Base-by-base conservation (phyloP, 2,329 filamentous ascomycete genomes). In the Cordyceps pruinosa region DNA sequence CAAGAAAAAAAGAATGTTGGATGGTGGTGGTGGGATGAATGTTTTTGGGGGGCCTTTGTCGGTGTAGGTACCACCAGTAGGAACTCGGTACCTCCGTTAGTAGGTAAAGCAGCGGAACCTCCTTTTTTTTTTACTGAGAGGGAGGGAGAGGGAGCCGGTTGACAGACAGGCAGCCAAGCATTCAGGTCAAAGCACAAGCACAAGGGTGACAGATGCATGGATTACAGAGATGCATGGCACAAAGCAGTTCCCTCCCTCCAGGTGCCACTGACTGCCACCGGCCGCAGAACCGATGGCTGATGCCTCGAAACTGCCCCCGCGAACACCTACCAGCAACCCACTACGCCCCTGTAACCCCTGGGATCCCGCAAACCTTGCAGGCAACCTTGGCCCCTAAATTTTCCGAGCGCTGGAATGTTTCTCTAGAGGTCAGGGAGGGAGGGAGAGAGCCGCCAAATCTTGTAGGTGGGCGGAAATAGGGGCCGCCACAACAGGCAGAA, bases 1-100 rank as follows among this genome's bases (percentile, higher is more conserved):
- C 41, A 45, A 35, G 37, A 54, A 54, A 42, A 48, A 48, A 56
- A 56, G 19, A 41, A 56, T 56, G 52, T 56, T 56, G 52, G 44
- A 56, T 56, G 44, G 44, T 48, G 44, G 44, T 48, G 52, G 52
- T 56, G 52, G 44, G 44, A 48, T 56, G 48, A 48, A 48, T 56
- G 44, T 55, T 46, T n/a, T 7, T 42, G 34, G 44, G 52, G 42
- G 5, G 34, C 9, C 51, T 56, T 56, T 56, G 51, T 47, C 51
- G 52, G 52, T 56, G 41, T 46, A 55, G 41, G 28, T 2, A n/a
- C n/a, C n/a, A n/a, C n/a, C n/a, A n/a, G n/a, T n/a, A n/a, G n/a
- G n/a, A n/a, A n/a, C n/a, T n/a, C n/a, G n/a, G n/a, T n/a, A n/a
- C n/a, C n/a, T n/a, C n/a, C n/a, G n/a, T n/a, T n/a, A n/a, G n/a